Conservation (phyloP, 257 asterid species). For the Solanum chmielewskii region DNA sequence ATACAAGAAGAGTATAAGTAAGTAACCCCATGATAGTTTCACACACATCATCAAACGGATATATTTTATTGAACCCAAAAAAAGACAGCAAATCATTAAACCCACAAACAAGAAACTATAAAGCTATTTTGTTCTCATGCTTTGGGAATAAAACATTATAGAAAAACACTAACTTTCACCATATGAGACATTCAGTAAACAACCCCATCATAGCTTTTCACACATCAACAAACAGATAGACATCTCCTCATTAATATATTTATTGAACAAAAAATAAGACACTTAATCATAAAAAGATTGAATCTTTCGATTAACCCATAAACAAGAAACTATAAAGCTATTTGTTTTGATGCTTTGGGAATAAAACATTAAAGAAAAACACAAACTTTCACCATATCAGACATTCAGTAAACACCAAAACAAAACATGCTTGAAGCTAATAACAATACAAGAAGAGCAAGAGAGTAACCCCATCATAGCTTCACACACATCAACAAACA, state of each 20-base stretch:
- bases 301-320: constrained; percentile 8
- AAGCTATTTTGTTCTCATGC: background rate
- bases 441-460: background rate
- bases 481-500: background rate
- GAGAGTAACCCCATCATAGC: background rate
- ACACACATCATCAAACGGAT: background rate
- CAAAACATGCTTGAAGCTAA: background rate
- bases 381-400: background rate
- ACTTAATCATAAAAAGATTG: constrained; percentile 7
- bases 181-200: background rate
- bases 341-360: background rate
- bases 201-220: background rate
- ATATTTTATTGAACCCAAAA: background rate
- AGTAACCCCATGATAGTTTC: background rate
- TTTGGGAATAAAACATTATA: background rate
- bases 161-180: background rate
- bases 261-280: background rate
- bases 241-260: background rate
- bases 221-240: background rate
- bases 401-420: background rate
- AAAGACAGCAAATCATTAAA: background rate
- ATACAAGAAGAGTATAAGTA: background rate
- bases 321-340: background rate
- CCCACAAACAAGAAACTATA: background rate
- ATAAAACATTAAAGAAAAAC: background rate